Conservation (phyloP, 1,284 basidiomycete genomes). For the Sporisorium iseilematis-ciliati region DNA sequence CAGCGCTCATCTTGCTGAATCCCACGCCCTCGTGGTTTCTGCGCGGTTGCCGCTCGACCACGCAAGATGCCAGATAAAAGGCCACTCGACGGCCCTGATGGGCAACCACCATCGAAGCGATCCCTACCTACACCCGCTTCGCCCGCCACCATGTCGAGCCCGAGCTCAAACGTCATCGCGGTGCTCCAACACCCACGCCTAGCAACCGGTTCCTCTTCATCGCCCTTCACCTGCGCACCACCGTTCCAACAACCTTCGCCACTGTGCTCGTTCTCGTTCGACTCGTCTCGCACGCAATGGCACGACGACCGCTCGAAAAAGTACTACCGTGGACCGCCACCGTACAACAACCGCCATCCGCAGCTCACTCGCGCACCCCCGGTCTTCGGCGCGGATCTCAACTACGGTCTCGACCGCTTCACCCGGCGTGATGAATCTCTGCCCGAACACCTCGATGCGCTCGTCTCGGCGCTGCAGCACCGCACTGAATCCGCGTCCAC, state of each 20-base stretch:
- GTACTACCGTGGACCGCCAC: constrained; percentile 53
- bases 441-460: constrained; percentile 56
- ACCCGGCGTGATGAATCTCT: constrained; percentile 76
- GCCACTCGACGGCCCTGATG: constrained; percentile 4
- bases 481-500: constrained; percentile 26
- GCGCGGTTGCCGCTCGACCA: constrained; percentile 9
- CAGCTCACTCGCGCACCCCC: constrained; percentile 12
- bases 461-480: constrained; percentile 40
- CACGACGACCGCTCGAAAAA: constrained; percentile 54
- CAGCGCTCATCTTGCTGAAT: constrained; percentile 28
- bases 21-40: constrained; percentile 22
- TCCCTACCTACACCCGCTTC: not conserved
- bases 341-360: constrained; percentile 31
- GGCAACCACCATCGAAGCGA: constrained; percentile 8
- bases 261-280: constrained; percentile 57
- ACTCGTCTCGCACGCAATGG: constrained; percentile 36
- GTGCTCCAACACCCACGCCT: constrained; percentile 32
- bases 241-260: constrained; percentile 49
- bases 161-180: constrained; percentile 12
- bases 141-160: constrained; percentile 1
- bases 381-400: constrained; percentile 62
- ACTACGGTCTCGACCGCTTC: constrained; percentile 74
- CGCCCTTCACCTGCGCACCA: constrained; percentile 22
- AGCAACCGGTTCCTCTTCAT: not conserved
- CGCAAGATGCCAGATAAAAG: constrained; percentile 39